Percentiles rank a stretch among this genome's conserved stretches.
These are phyloP conservation scores for Antitrichia curtipendula DNA, from an alignment of 225 moss, liverwort and hornwort species.

Conservation along the genomic window DNA sequence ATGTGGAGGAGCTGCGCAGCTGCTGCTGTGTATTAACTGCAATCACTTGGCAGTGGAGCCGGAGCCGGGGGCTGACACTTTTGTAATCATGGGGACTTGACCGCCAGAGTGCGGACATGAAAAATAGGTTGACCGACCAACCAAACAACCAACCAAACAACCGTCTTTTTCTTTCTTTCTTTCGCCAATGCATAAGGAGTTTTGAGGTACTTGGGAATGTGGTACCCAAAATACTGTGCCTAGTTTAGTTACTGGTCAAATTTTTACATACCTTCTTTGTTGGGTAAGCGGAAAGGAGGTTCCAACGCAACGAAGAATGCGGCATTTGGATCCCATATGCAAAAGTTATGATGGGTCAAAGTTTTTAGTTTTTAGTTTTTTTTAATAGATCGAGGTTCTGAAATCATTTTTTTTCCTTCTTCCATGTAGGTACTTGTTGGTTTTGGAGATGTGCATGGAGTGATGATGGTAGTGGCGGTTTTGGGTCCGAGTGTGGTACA, in stretches of 20 bases:
- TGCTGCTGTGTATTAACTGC: not conserved
- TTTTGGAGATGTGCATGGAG: too few species aligned
- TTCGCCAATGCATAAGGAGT: too few species aligned
- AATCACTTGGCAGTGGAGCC: not conserved
- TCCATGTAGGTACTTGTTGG: not conserved
- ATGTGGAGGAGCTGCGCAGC: not conserved
- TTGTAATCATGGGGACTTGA: not conserved
- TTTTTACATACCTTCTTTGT: not conserved
- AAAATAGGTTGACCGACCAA: not conserved
- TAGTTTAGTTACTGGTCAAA: fast-evolving
- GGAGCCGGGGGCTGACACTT: not conserved
- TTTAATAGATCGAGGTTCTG: fast-evolving
- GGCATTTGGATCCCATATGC: fast-evolving
- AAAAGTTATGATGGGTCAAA: not conserved
- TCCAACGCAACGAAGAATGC: fast-evolving
- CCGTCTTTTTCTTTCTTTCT: not conserved
- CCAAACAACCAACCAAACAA: not conserved
- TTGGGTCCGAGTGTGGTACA: fast-evolving
- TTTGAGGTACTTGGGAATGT: too few species aligned
- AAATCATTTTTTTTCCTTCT: not conserved
- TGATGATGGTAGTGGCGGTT: fast-evolving
- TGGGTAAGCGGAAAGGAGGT: too few species aligned
- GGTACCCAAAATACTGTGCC: too few species aligned
- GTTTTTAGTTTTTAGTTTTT: not conserved
- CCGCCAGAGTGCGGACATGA: not conserved